A percentile compares a stretch with the other conserved stretches of the same genome.
Evolutionary conservation across 805 yeast genomes (phyloP).

Genomic region (Yamadazyma sp.): DNA sequence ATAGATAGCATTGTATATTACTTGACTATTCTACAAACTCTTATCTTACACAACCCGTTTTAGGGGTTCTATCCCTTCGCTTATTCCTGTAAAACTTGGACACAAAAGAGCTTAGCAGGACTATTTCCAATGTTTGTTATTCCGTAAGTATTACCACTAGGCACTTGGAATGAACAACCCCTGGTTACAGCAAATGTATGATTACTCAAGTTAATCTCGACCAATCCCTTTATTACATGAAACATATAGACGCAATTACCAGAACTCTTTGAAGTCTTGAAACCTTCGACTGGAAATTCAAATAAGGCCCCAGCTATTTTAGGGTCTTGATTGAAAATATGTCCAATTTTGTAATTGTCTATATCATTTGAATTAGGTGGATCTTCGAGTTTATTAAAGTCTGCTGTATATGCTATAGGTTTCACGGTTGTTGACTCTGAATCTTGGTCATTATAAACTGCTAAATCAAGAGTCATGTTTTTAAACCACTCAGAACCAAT

Average conservation of each 20-base stretch:
- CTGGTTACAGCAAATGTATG: conserved; percentile 56
- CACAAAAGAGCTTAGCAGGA: conserved; percentile 68
- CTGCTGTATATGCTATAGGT: conserved; percentile 66
- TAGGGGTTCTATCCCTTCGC: too few species aligned
- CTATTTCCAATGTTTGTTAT: conserved; percentile 59
- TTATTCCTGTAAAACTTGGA: conserved; percentile 46
- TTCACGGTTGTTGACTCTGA: conserved; percentile 25
- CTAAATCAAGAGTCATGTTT: conserved; percentile 37
- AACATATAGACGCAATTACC: conserved; percentile 70
- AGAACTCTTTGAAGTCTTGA: conserved; percentile 58
- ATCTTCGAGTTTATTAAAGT: conserved; percentile 44
- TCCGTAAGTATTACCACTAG: conserved; percentile 71
- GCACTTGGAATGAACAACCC: conserved; percentile 82
- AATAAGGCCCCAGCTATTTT: conserved; percentile 68
- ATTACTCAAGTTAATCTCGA: conserved; percentile 64
- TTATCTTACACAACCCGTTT: too few species aligned
- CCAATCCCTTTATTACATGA: conserved; percentile 65
- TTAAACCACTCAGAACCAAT: conserved; percentile 54
- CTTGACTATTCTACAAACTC: too few species aligned
- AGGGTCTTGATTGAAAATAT: conserved; percentile 56
- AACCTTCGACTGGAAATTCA: conserved; percentile 58
- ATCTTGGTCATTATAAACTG: conserved; percentile 49
- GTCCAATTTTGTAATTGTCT: conserved; percentile 58
- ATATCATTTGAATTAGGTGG: conserved; percentile 19
- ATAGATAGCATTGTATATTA: conserved; percentile 1